Conservation (phyloP, 495 filamentous ascomycete genomes). For the Daldinia grandis region DNA sequence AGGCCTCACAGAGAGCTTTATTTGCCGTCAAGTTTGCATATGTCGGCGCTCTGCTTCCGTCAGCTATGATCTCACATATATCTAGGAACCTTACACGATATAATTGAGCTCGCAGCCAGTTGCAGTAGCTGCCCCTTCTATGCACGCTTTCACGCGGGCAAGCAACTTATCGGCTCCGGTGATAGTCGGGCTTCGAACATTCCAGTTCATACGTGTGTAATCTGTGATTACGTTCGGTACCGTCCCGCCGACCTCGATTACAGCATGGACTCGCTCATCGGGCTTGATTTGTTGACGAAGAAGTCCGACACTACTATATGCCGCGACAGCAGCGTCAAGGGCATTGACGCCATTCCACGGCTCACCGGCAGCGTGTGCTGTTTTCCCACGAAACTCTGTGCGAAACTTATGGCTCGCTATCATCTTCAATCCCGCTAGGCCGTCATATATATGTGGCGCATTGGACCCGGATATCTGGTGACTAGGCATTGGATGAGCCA, state of each 20-base stretch:
- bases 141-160: conserved; percentile 60
- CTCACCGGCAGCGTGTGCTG: conserved; percentile 66
- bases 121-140: conserved; percentile 64
- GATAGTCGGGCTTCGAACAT: conserved; percentile 59
- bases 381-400: conserved; percentile 55
- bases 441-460: conserved; percentile 22
- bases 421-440: conserved; percentile 55
- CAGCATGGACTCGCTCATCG: conserved; percentile 55
- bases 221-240: conserved; percentile 64
- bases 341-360: conserved; percentile 74
- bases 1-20: conserved; percentile 58
- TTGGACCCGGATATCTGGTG: conserved; percentile 33
- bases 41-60: conserved; percentile 27
- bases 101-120: conserved; percentile 63
- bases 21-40: conserved; percentile 65
- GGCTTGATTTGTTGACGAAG: conserved; percentile 68
- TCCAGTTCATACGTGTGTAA: conserved; percentile 63
- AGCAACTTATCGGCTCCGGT: conserved; percentile 56
- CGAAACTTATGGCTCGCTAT: conserved; percentile 63
- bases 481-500: conserved; percentile 62
- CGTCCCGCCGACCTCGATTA: conserved; percentile 57
- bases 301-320: conserved; percentile 69
- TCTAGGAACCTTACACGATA: conserved; percentile 36
- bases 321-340: conserved; percentile 66
- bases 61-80: conserved; percentile 38